Percentiles rank a stretch among this genome's conserved stretches.
Conservation (phyloP, 371 early-diverging fungal species). For the Umbelopsis sp. region DNA sequence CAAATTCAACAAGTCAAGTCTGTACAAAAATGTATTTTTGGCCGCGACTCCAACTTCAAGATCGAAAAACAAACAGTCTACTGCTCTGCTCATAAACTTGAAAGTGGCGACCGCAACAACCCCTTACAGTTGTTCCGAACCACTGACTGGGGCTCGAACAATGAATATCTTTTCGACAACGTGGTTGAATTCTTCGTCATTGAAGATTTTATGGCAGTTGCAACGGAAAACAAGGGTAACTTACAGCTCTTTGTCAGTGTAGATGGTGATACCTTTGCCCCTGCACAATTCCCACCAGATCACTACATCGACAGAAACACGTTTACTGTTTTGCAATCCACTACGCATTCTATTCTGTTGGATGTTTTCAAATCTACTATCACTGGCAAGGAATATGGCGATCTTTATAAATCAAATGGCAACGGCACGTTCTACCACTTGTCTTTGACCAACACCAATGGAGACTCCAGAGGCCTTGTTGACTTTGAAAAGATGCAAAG, state of each 20-base stretch:
- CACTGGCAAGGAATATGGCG: constrained; percentile 70
- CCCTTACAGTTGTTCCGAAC: constrained; percentile 60
- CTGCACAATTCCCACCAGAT: constrained; percentile 80
- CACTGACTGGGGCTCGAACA: constrained; percentile 40
- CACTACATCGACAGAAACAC: constrained; percentile 56
- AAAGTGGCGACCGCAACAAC: constrained; percentile 55
- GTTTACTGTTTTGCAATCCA: constrained; percentile 79
- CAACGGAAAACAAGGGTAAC: constrained; percentile 53
- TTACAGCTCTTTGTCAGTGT: constrained; percentile 70
- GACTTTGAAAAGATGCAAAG: constrained; percentile 90
- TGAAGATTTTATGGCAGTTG: constrained; percentile 76
- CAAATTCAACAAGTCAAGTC: constrained; percentile 67
- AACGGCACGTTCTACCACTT: constrained; percentile 79
- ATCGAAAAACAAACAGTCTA: constrained; percentile 71
- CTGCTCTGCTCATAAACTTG: constrained; percentile 67
- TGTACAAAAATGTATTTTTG: constrained; percentile 89
- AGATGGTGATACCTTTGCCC: constrained; percentile 72
- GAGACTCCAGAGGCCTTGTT: constrained; percentile 71
- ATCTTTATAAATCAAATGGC: constrained; percentile 82
- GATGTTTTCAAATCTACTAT: constrained; percentile 67
- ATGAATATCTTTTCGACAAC: constrained; percentile 46
- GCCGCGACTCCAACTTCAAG: constrained; percentile 65
- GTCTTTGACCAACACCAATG: constrained; percentile 80
- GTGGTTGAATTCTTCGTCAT: constrained; percentile 67
- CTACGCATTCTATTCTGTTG: constrained; percentile 72